A percentile compares a stretch with the other conserved stretches of the same genome.
phyloP scores from a whole-genome alignment of 2,329 filamentous ascomycete genomes.

The Teratosphaeria gauchensis region DNA sequence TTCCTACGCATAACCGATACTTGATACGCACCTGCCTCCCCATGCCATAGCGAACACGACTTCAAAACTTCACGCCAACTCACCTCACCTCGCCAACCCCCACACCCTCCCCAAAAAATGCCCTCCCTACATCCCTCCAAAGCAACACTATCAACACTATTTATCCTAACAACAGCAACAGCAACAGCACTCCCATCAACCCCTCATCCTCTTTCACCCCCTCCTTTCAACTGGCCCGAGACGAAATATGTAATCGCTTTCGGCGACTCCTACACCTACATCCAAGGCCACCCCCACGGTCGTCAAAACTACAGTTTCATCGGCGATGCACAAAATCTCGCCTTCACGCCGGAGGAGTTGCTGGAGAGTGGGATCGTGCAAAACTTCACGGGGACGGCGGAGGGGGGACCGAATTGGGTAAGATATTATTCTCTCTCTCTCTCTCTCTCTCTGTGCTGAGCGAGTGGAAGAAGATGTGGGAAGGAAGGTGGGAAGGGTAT shows the following conservation, averaged over 20 bases:
- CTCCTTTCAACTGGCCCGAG: constrained; percentile 3
- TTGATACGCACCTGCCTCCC: too few species aligned
- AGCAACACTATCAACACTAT: background rate
- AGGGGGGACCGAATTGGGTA: constrained; percentile 48
- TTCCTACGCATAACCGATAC: too few species aligned
- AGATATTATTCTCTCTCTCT: too few species aligned
- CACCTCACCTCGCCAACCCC: background rate
- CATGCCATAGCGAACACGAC: too few species aligned
- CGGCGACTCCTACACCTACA: constrained; percentile 44
- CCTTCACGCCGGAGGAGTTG: constrained; percentile 36
- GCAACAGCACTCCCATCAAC: too few species aligned
- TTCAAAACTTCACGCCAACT: too few species aligned
- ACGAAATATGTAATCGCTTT: constrained; percentile 31
- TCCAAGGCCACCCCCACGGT: constrained; percentile 43
- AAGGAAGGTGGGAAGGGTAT: too few species aligned
- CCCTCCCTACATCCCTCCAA: background rate
- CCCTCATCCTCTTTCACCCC: background rate
- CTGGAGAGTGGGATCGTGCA: constrained; percentile 43
- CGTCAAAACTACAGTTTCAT: constrained; percentile 46
- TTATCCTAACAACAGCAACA: background rate
- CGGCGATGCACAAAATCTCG: constrained; percentile 40
- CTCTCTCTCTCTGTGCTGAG: too few species aligned
- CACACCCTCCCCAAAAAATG: background rate
- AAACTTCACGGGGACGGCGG: constrained; percentile 40
- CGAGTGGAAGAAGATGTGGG: too few species aligned